A percentile compares a stretch with the other conserved stretches of the same genome.
Conservation (phyloP, 148 eudicot genomes). For the Rhododendron williamsianum region DNA sequence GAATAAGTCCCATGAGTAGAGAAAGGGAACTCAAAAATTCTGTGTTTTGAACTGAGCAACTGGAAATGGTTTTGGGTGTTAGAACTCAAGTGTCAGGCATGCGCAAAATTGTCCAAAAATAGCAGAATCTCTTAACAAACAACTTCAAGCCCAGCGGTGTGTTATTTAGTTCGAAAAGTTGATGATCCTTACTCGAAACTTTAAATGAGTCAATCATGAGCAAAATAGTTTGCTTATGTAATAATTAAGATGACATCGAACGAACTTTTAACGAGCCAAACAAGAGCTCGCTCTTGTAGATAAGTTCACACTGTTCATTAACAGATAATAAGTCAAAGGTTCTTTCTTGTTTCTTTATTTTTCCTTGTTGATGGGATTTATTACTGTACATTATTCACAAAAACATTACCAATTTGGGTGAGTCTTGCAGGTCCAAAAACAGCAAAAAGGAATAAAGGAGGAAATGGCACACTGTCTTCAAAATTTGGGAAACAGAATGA, state of each 20-base stretch:
- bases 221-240: background rate
- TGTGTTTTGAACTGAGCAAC: background rate
- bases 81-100: constrained; percentile 16
- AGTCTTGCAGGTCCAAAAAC: constrained; percentile 6
- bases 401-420: background rate
- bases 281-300: background rate
- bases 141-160: background rate
- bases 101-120: constrained; percentile 11
- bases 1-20: constrained; percentile 5
- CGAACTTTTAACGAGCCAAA: background rate
- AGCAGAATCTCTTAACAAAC: constrained; percentile 17
- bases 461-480: background rate
- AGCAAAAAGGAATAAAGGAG: background rate
- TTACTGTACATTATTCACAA: background rate
- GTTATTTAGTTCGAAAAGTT: background rate
- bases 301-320: background rate
- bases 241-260: background rate
- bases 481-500: background rate
- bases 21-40: background rate
- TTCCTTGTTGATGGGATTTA: background rate
- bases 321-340: background rate
- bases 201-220: background rate
- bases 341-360: background rate
- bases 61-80: constrained; percentile 2
- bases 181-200: too few species aligned